phyloP scores from a whole-genome alignment of 2,329 filamentous ascomycete genomes.

The Blastomyces gilchristii region DNA sequence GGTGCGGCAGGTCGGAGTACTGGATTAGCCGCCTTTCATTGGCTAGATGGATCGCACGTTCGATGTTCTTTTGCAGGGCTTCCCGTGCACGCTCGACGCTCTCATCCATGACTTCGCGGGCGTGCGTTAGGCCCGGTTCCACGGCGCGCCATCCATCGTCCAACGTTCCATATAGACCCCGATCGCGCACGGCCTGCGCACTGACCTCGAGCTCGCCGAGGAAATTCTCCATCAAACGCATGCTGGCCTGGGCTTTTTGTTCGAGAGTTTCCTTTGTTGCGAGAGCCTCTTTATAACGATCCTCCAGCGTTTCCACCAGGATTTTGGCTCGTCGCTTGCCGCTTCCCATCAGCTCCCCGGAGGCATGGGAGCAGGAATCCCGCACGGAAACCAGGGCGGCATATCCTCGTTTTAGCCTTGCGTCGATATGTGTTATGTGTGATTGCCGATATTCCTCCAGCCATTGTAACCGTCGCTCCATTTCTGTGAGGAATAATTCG shows the following conservation, averaged over 20 bases:
- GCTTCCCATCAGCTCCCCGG: constrained; percentile 79
- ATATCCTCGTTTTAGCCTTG: constrained; percentile 75
- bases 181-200: constrained; percentile 68
- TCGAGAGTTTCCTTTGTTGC: constrained; percentile 76
- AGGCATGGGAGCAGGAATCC: constrained; percentile 77
- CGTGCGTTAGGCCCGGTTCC: constrained; percentile 65
- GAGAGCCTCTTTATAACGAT: constrained; percentile 75
- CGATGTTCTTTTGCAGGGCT: constrained; percentile 73
- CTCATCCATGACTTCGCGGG: constrained; percentile 61
- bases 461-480: constrained; percentile 77
- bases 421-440: constrained; percentile 68
- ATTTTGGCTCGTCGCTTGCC: constrained; percentile 75
- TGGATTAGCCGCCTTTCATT: constrained; percentile 71
- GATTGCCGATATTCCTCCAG: constrained; percentile 81
- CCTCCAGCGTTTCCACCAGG: constrained; percentile 85
- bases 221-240: constrained; percentile 76
- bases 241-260: constrained; percentile 80
- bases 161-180: constrained; percentile 66
- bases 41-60: constrained; percentile 63
- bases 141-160: constrained; percentile 70
- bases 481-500: constrained; percentile 55
- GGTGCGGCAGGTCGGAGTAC: constrained; percentile 81
- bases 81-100: constrained; percentile 73
- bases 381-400: constrained; percentile 76
- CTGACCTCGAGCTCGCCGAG: constrained; percentile 75